Base-by-base conservation (phyloP, 495 filamentous ascomycete species). In the Rostrohypoxylon terebratum region DNA sequence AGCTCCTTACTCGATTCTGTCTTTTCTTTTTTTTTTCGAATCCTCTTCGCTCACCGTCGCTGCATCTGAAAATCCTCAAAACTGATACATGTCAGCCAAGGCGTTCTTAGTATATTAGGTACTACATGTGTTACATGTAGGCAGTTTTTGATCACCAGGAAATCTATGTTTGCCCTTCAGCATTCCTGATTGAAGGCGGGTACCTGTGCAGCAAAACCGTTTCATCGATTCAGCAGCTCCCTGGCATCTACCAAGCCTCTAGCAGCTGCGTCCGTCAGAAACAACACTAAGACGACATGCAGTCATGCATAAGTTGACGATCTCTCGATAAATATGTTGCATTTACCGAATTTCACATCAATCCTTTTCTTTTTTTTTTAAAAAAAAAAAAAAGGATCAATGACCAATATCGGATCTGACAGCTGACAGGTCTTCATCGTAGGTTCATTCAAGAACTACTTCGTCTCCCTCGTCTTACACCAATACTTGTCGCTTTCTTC, bases 401-500 rank as follows among this genome's bases (percentile, higher is more conserved):
- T 28, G 28, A 25, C 14, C 20, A 45, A 45, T 45, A 45, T 45
- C 42, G 20, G 42, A 20, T 45, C 42, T 45, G 42, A 45, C 42
- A 45, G 18, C 42, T 45, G 42, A 45, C 42, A 45, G 18, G 3
- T 20, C 42, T 42, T n/a, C 38, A 42, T 42, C 38, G 38, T n/a
- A 42, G n/a, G 38, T 42, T 42, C n/a, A 42, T 14, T 42, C 38
- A 8, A 3, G 4, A 10, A 50, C n/a, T 42, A 42, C 63, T 77
- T 78, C 6, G 75, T 78, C 69, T 53, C 78, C 63, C 78, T 78
- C 6, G 75, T 78, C 69, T 53, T 79, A 18, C 73, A 77, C 85
- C 84, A 87, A 73, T 85, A 85, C 51, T 75, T 73, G 61, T 81
- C 75, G 58, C 80, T 82, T 68, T 85, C 85, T 51, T 79, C 69